phyloP scores from a whole-genome alignment of 805 yeast genomes.

The Sugiyamaella mastotermitis region DNA sequence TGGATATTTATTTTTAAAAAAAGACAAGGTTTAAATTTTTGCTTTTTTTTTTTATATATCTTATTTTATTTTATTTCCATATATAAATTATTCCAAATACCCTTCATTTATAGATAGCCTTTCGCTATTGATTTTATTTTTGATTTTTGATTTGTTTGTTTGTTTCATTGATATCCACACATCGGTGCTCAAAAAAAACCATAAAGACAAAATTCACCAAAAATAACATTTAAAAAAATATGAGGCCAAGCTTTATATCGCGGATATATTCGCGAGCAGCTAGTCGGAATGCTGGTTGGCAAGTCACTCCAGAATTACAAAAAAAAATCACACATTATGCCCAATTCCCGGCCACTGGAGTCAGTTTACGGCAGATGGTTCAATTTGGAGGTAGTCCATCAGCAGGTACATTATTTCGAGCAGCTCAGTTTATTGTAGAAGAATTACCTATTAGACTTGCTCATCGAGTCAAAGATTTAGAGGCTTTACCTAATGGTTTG shows the following conservation, averaged over 20 bases:
- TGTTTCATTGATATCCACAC: too few species aligned
- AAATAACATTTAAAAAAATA: too few species aligned
- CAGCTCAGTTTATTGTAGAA: constrained; percentile 77
- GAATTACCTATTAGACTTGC: constrained; percentile 86
- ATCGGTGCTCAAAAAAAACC: too few species aligned
- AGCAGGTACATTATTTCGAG: constrained; percentile 73
- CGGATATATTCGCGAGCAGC: too few species aligned
- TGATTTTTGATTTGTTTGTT: too few species aligned
- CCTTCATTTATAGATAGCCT: too few species aligned
- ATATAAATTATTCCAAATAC: not conserved
- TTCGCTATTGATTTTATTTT: too few species aligned
- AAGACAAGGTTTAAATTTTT: constrained; percentile 1
- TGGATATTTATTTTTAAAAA: too few species aligned
- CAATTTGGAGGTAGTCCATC: constrained; percentile 78
- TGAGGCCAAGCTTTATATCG: too few species aligned
- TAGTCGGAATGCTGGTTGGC: constrained; percentile 23
- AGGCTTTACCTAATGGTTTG: constrained; percentile 70
- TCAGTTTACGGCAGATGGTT: constrained; percentile 82
- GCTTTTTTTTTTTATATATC: constrained; percentile 4
- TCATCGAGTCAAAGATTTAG: constrained; percentile 78
- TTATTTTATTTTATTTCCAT: not conserved
- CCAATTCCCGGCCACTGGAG: constrained; percentile 72
- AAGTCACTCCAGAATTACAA: constrained; percentile 38
- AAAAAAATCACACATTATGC: constrained; percentile 61
- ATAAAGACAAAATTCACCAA: too few species aligned